Evolutionary conservation across 2,329 filamentous ascomycete species (phyloP), one percentile per base, ranked within the genome.

Genomic region (Ophiostoma triangulosporum): DNA sequence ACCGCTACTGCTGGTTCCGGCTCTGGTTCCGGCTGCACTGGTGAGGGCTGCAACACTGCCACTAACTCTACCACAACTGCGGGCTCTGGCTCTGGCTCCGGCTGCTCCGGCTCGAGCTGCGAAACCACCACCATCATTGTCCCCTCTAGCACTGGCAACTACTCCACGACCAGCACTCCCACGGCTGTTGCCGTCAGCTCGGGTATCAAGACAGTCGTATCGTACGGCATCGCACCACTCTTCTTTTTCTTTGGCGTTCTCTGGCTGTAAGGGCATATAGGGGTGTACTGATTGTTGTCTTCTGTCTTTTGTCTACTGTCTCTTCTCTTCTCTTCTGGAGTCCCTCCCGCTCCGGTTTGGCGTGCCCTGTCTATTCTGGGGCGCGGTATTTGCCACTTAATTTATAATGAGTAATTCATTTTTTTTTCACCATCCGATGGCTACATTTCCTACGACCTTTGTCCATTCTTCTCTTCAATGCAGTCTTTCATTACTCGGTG

Each of bases 231-330:
- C 31, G 48, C 46, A 5, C 6, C 56, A 22, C 29, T 57, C 6
- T 11, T 59, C 35, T 48, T 56, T 45, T 27, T 54, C 15, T 31
- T 50, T 17, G 57, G 52, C 22, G 45, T 46, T 49, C 40, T 58
- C 26, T 53, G 38, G 46, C 32, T 57, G 50, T 57, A 45, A 54
- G 48, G 26, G 24, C 29, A 11, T 27, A 20, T 17, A 17, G 33
- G 36, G 22, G 36, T 46, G 33, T 27, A 27, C 17, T 48, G 32
- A 31, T 24, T 43, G 46, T 14, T 8, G 15, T 49, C 11, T 6
- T 45, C 15, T 36, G 5, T 43, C 49, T 40, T 33, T 20, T 33
- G 11, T 43, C 8, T 24, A 31, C 38, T 49, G 9, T 12, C 9
- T 51, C 8, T 7, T 36, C 9, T 46, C 9, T 43, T 54, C 33